A percentile compares a stretch with the other conserved stretches of the same genome.
These are phyloP conservation scores for Plasmopara viticola DNA, from an alignment of 352 stramenopile genomes.

Conservation along the genomic window DNA sequence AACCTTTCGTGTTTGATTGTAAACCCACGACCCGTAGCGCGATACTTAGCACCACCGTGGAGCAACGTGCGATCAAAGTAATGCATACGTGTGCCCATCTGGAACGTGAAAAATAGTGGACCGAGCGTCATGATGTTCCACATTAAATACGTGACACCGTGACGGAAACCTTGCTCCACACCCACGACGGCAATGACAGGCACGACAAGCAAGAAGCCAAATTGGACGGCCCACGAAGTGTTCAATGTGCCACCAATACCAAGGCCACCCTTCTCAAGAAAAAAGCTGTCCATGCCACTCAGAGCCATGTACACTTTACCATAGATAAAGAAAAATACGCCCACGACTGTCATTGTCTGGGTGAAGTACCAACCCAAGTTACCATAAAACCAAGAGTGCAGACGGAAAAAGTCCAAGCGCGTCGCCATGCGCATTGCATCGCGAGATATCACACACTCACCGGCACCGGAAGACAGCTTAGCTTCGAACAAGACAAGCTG, in stretches of 20 bases:
- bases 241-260: conserved; percentile 93
- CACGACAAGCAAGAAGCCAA: conserved; percentile 95
- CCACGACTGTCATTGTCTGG: conserved; percentile 96
- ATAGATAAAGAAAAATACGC: conserved; percentile 98
- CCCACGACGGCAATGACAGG: conserved; percentile 96
- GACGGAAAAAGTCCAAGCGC: conserved; percentile 95
- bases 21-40: conserved; percentile 97
- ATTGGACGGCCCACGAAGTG: conserved; percentile 94
- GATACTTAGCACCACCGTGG: conserved; percentile 97
- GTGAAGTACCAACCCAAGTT: conserved; percentile 99
- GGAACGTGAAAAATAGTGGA: conserved; percentile 99
- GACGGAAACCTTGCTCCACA: conserved; percentile 95
- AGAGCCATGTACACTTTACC: conserved; percentile 95
- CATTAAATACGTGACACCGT: conserved; percentile 89
- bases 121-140: conserved; percentile 96
- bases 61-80: conserved; percentile 98
- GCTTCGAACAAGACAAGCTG: conserved; percentile 98
- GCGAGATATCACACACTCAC: conserved; percentile 95
- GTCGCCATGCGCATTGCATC: conserved; percentile 94
- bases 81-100: conserved; percentile 98
- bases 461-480: conserved; percentile 95
- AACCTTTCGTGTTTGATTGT: conserved; percentile 98
- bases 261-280: conserved; percentile 89
- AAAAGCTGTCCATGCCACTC: conserved; percentile 89
- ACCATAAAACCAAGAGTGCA: conserved; percentile 98